Percentiles rank a stretch among this genome's conserved stretches.
These are phyloP conservation scores for Cladosporium sp. DNA, from an alignment of 2,329 filamentous ascomycete genomes.

Conservation along the genomic window DNA sequence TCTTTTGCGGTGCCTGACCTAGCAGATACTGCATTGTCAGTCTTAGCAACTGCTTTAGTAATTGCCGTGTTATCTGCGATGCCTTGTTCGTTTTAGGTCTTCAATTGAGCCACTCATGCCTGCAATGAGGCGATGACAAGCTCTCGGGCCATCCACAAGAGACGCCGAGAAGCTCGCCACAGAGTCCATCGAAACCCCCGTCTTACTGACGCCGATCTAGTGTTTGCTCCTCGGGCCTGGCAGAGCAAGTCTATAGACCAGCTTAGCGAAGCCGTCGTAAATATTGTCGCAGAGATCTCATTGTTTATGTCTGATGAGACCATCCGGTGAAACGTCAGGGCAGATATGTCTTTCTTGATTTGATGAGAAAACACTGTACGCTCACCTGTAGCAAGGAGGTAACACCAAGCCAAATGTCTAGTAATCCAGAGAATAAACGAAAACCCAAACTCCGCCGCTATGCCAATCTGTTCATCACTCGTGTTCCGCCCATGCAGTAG, in stretches of 20 bases:
- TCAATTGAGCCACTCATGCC: neutral
- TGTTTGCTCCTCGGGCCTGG: too few relatives aligned
- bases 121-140: neutral
- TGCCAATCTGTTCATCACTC: slow-evolving; percentile 12
- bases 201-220: too few relatives aligned
- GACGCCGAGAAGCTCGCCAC: neutral
- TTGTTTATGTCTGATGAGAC: too few relatives aligned
- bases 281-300: too few relatives aligned
- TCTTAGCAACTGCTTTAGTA: slow-evolving; percentile 7
- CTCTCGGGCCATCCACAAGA: neutral
- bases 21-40: neutral
- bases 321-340: neutral
- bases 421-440: neutral
- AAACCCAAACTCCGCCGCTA: slow-evolving; percentile 8
- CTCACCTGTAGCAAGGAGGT: neutral
- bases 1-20: slow-evolving; percentile 5
- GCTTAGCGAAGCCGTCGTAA: too few relatives aligned
- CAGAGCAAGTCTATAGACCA: too few relatives aligned
- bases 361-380: neutral
- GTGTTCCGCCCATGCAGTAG: neutral
- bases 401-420: neutral
- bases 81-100: slow-evolving; percentile 1
- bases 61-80: slow-evolving; percentile 7
- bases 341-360: neutral
- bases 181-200: too few relatives aligned